phyloP scores from a whole-genome alignment of 345 rosid genomes.

The Citrus sp. region DNA sequence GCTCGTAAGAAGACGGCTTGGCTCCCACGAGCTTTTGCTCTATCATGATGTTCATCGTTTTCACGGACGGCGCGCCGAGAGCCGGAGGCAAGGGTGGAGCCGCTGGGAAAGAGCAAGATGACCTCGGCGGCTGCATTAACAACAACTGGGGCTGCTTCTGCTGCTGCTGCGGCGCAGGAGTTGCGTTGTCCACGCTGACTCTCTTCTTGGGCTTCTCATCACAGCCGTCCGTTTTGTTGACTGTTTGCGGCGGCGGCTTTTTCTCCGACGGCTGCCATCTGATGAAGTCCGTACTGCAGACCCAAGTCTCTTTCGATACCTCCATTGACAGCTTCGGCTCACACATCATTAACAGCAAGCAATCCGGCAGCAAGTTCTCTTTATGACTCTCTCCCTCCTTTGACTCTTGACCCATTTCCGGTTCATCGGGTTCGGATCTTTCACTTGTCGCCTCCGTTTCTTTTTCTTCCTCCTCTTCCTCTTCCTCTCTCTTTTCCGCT shows the following conservation, averaged over 20 bases:
- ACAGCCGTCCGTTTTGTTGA: conserved; percentile 26
- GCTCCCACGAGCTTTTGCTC: conserved; percentile 55
- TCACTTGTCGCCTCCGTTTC: conserved; percentile 18
- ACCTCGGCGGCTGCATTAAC: conserved; percentile 64
- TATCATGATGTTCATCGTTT: conserved; percentile 31
- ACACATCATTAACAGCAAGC: conserved; percentile 86
- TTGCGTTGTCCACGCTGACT: conserved; percentile 39
- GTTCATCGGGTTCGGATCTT: conserved; percentile 34
- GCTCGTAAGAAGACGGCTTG: conserved; percentile 49
- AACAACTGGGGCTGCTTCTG: conserved; percentile 28
- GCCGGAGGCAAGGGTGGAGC: conserved; percentile 38
- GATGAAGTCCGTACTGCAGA: conserved; percentile 80
- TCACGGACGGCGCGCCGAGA: conserved; percentile 25
- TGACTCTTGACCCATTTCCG: conserved; percentile 27
- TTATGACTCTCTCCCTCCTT: conserved; percentile 30
- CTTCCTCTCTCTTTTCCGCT: conserved; percentile 14
- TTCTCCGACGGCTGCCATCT: conserved; percentile 59
- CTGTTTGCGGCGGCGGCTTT: conserved; percentile 25
- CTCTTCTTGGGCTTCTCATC: conserved; percentile 50
- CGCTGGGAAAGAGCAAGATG: conserved; percentile 77
- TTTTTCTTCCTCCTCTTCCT: conserved; percentile 9
- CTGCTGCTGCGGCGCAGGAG: conserved; percentile 24
- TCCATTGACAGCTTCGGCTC: conserved; percentile 98
- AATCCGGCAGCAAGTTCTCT: conserved; percentile 58
- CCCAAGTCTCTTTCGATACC: conserved; percentile 97